A percentile compares a stretch with the other conserved stretches of the same genome.
Conservation (phyloP, 78 protist species). For the Anaeramoeba ignava region DNA sequence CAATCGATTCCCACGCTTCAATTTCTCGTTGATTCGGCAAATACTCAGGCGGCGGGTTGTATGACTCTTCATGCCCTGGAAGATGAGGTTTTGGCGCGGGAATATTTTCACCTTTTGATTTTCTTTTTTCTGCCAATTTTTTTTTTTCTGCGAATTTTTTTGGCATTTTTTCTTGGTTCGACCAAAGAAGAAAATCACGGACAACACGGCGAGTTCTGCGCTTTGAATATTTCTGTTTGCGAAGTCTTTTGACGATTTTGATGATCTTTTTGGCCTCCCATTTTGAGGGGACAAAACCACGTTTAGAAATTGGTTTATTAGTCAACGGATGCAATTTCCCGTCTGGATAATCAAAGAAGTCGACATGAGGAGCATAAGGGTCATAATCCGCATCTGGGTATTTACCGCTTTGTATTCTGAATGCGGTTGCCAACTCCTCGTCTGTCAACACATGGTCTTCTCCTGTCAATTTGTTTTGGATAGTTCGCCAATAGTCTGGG, state of each 20-base stretch:
- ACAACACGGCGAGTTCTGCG: neutral
- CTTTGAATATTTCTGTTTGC: neutral
- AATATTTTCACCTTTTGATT: too few relatives aligned
- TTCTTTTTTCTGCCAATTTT: neutral
- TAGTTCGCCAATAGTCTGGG: neutral
- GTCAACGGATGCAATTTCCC: neutral
- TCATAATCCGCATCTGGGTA: neutral
- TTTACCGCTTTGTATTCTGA: neutral
- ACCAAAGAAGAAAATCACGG: neutral
- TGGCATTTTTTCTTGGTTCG: neutral
- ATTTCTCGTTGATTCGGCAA: constrained; percentile 46
- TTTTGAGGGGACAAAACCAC: neutral
- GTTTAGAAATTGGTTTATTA: neutral
- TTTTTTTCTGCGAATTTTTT: neutral
- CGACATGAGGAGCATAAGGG: neutral
- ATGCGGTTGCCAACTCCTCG: neutral
- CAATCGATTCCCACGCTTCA: constrained; percentile 34
- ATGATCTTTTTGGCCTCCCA: neutral
- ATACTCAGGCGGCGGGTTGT: constrained; percentile 92
- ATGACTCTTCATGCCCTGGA: constrained; percentile 79
- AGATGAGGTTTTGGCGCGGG: constrained; percentile 20
- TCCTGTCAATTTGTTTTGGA: neutral
- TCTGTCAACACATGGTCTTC: neutral
- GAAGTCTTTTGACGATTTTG: neutral
- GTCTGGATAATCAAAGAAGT: neutral